These are phyloP conservation scores for Eucalyptus tenuipes DNA, from an alignment of 345 rosid species.

Conservation along the genomic window DNA sequence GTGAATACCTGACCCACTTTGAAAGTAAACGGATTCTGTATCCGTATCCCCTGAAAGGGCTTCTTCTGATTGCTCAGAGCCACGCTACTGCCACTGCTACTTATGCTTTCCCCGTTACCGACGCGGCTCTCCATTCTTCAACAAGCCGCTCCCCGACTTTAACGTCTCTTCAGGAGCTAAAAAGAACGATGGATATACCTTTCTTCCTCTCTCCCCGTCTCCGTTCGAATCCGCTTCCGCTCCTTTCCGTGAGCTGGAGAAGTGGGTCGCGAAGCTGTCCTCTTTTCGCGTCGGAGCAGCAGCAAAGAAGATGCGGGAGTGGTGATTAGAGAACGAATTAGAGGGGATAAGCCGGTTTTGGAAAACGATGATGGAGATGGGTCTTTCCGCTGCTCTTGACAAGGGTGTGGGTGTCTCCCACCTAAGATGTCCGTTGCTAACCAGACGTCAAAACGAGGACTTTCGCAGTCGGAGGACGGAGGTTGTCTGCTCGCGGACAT, in stretches of 20 bases:
- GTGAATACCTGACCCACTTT: constrained; percentile 89
- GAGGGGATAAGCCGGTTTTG: not conserved
- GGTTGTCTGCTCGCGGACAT: not conserved
- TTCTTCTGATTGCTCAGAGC: constrained; percentile 26
- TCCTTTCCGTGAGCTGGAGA: not conserved
- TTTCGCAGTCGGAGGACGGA: not conserved
- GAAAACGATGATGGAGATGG: not conserved
- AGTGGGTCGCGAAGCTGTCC: not conserved
- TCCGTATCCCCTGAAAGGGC: constrained; percentile 26
- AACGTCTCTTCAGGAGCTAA: not conserved
- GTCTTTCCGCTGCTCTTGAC: not conserved
- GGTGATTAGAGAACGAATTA: not conserved
- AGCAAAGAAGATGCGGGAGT: not conserved
- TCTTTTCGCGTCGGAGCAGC: not conserved
- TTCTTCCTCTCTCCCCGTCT: not conserved
- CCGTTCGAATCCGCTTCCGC: not conserved
- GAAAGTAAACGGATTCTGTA: constrained; percentile 81
- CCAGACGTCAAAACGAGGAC: not conserved
- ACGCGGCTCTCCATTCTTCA: constrained; percentile 13
- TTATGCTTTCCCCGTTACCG: not conserved
- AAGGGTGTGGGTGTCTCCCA: not conserved
- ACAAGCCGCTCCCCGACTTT: not conserved
- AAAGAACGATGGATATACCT: not conserved
- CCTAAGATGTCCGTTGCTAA: constrained; percentile 2
- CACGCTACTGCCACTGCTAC: constrained; percentile 1